Evolutionary conservation across 2,329 filamentous ascomycete genomes (phyloP).

Genomic region (Stagonosporopsis chrysanthemi): DNA sequence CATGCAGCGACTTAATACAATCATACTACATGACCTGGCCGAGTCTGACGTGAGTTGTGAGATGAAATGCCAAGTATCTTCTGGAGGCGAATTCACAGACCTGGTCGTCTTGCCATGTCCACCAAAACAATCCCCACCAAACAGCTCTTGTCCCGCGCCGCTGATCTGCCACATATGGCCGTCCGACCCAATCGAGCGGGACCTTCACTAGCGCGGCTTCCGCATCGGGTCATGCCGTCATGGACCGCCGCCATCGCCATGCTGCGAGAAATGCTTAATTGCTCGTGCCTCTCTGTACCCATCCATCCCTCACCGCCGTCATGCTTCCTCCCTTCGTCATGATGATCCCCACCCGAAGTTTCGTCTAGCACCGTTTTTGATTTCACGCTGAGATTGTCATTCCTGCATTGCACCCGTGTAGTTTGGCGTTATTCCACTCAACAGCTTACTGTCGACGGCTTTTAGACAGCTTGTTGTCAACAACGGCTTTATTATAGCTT

Average conservation of each 20-base stretch:
- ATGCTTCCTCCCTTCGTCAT: constrained; percentile 2
- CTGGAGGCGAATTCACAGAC: too few relatives aligned
- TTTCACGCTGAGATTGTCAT: neutral
- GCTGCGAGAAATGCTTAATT: constrained; percentile 7
- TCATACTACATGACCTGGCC: too few relatives aligned
- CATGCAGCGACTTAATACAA: constrained; percentile 18
- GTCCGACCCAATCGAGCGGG: constrained; percentile 7
- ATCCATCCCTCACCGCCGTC: constrained; percentile 1
- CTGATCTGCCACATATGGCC: neutral
- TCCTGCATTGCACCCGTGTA: neutral
- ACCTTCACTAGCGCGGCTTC: constrained; percentile 14
- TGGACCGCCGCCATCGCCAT: constrained; percentile 14
- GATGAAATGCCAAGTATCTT: too few relatives aligned
- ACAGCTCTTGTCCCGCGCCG: too few relatives aligned
- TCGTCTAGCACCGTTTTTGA: neutral
- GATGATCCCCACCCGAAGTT: constrained; percentile 8
- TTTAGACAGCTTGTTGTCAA: too few relatives aligned
- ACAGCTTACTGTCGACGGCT: neutral
- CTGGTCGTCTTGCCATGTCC: too few relatives aligned
- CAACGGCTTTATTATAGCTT: too few relatives aligned
- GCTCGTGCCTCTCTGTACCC: neutral
- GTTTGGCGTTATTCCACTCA: neutral
- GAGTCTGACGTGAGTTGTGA: too few relatives aligned
- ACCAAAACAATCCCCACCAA: too few relatives aligned
- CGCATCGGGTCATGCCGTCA: constrained; percentile 22